These are phyloP conservation scores for Colletotrichum godetiae DNA, from an alignment of 2,329 filamentous ascomycete species.

Conservation along the genomic window DNA sequence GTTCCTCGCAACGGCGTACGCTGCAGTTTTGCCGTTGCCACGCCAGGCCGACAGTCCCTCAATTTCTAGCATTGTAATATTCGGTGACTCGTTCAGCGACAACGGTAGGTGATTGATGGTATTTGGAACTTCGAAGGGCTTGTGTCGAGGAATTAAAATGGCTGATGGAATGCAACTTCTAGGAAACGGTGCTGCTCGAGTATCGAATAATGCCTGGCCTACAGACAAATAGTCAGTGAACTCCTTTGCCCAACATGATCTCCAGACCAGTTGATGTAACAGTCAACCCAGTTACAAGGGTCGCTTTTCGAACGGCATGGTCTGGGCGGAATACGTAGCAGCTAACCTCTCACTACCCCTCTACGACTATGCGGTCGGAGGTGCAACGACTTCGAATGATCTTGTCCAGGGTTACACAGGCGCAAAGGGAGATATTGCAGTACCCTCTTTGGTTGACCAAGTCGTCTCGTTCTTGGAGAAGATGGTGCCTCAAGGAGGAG, in stretches of 20 bases:
- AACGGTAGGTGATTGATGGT: not conserved
- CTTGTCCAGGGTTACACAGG: conserved; percentile 29
- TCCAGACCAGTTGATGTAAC: not conserved
- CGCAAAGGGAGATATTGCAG: conserved; percentile 9
- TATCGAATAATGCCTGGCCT: conserved; percentile 28
- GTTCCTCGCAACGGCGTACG: not conserved
- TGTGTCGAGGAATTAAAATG: not conserved
- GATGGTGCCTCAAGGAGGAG: not conserved
- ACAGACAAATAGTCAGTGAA: conserved; percentile 21
- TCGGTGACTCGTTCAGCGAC: conserved; percentile 29
- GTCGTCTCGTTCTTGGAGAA: conserved; percentile 6
- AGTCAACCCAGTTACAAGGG: conserved; percentile 1
- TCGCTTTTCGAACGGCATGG: conserved; percentile 29
- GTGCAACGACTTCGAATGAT: conserved; percentile 24
- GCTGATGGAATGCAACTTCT: not conserved
- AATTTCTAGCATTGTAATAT: conserved; percentile 21
- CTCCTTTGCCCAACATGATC: rapidly evolving
- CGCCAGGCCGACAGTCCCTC: not conserved
- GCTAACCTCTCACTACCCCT: conserved; percentile 28
- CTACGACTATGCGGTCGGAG: conserved; percentile 31
- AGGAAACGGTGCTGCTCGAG: conserved; percentile 24
- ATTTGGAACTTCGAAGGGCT: not conserved
- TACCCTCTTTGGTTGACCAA: conserved; percentile 25
- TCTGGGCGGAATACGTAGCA: conserved; percentile 32
- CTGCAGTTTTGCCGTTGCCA: not conserved